Evolutionary conservation across 2,329 filamentous ascomycete genomes (phyloP), one percentile per base, ranked within the genome.

Genomic region (Aspergillus ochraceus): DNA sequence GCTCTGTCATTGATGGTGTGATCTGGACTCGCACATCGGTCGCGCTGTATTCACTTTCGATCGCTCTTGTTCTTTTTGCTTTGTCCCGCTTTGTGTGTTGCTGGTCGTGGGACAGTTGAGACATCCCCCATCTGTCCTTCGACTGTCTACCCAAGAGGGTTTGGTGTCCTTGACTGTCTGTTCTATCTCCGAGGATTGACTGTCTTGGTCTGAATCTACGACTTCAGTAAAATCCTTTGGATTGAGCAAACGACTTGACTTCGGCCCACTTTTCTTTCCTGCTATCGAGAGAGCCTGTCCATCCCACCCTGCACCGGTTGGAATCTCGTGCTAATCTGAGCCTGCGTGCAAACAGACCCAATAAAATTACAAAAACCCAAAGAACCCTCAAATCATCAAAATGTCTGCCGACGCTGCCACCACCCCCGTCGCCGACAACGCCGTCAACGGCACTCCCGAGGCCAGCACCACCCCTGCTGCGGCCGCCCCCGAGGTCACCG

Each of bases 351-450:
- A 52, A 59, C 54, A 64, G 52, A 45, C 55, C 68, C 73, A 84
- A 80, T 79, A 89, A 90, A 86, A 83, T 75, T 47, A 11, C 45
- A 47, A 24, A 47, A 47, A 47, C 20, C 45, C 42, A 46, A 47
- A 78, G 84, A 79, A 78, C 82, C 75, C 81, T 80, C 78, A 78
- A 82, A 76, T 81, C 80, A 58, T 49, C 64, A 89, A 90, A 72
- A 90, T 92, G 88, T 90, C 92, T 79, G 86, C 86, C 80, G 90
- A 95, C 76, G 88, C 90, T 72, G 82, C 84, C 79, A 91, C 85
- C 77, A 83, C 91, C 76, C 87, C 90, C 75, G 84, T 86, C 70
- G 81, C 82, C 70, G 88, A 89, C 63, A 69, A 61, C 65, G 64
- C 68, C 74, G 86, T 87, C 79, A 85, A 83, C 76, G 85, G 84